Evolutionary conservation across 371 early-diverging fungal genomes (phyloP).

Genomic region (Quaeritorhiza haematococci): DNA sequence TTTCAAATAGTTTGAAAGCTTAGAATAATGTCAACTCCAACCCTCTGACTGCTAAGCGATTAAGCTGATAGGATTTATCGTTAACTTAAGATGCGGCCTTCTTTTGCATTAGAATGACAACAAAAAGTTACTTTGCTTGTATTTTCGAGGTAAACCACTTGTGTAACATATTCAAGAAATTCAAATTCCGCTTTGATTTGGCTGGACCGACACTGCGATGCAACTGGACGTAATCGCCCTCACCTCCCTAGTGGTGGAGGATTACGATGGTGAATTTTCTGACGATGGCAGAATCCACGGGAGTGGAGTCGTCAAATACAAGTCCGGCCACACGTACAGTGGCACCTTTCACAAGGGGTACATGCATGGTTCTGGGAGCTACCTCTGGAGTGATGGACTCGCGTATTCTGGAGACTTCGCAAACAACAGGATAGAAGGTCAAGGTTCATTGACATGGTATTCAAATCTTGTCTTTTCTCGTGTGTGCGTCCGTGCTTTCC

Average conservation of each 20-base stretch:
- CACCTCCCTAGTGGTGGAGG: background rate
- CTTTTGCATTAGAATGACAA: too few species aligned
- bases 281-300: conserved; percentile 15
- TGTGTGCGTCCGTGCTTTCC: background rate
- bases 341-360: conserved; percentile 27
- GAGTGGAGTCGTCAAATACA: conserved; percentile 17
- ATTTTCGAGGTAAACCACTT: too few species aligned
- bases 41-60: too few species aligned
- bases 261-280: background rate
- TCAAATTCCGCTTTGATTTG: too few species aligned
- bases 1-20: too few species aligned
- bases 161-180: too few species aligned
- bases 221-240: too few species aligned
- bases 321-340: conserved; percentile 27
- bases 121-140: too few species aligned
- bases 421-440: conserved; percentile 29
- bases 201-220: too few species aligned
- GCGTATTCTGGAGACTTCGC: conserved; percentile 34
- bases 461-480: background rate
- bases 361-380: conserved; percentile 35
- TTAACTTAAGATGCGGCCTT: too few species aligned
- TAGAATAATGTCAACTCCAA: too few species aligned
- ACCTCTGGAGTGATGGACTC: conserved; percentile 33
- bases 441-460: conserved; percentile 32
- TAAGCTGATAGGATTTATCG: too few species aligned